Conservation (phyloP, 2,329 filamentous ascomycete species). For the Mycosphaerella sp. region DNA sequence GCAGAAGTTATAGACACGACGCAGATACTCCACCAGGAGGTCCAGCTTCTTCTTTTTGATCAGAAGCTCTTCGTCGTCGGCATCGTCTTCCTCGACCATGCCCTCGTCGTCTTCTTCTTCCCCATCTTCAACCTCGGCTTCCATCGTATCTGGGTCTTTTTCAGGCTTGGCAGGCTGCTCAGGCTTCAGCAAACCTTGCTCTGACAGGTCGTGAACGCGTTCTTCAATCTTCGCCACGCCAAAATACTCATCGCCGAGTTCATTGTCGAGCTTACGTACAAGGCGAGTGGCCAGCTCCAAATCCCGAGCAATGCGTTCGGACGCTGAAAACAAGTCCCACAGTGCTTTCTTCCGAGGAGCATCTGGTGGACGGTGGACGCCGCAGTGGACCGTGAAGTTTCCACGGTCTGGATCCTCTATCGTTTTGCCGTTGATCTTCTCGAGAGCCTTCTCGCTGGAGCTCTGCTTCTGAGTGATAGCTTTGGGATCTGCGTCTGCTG, state of each 20-base stretch:
- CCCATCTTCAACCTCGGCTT: constrained; percentile 68
- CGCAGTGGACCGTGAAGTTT: constrained; percentile 96
- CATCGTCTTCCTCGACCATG: constrained; percentile 57
- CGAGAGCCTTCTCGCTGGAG: constrained; percentile 66
- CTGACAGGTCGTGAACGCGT: constrained; percentile 72
- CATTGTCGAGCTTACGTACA: constrained; percentile 75
- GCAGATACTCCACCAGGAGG: constrained; percentile 90
- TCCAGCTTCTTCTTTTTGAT: constrained; percentile 96
- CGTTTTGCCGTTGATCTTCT: constrained; percentile 95
- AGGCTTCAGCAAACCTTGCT: constrained; percentile 69
- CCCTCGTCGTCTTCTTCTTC: constrained; percentile 54
- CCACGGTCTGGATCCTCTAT: constrained; percentile 90
- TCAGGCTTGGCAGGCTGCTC: constrained; percentile 46
- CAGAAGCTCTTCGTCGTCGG: constrained; percentile 82
- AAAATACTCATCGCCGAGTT: constrained; percentile 70
- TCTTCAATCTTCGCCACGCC: constrained; percentile 77
- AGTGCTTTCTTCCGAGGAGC: constrained; percentile 88
- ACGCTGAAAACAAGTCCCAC: constrained; percentile 93
- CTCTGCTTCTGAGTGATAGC: constrained; percentile 21
- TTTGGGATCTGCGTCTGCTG: neutral
- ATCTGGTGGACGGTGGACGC: constrained; percentile 82
- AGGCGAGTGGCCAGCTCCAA: constrained; percentile 75
- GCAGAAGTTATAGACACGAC: constrained; percentile 96
- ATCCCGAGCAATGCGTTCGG: constrained; percentile 88
- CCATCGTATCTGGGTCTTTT: constrained; percentile 55